Base-by-base conservation (phyloP, 2,329 filamentous ascomycete species). In the Cladosporium sp. region DNA sequence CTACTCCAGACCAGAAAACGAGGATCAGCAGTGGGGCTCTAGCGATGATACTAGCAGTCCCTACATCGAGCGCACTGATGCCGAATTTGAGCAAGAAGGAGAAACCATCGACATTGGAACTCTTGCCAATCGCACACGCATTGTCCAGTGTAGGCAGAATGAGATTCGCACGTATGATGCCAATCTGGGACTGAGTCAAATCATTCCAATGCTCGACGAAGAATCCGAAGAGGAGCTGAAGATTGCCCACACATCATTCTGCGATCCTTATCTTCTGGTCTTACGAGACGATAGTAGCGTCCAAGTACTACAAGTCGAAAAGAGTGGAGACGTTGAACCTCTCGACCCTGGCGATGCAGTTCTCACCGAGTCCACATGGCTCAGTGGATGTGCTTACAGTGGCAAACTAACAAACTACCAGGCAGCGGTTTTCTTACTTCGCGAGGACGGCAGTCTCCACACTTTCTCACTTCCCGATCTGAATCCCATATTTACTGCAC, bases 131-230 rank as follows among this genome's bases (percentile, higher is more conserved):
- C 86, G 89, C 61, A 89, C 84, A 70, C 85, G 91, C 60, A 87
- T 97, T 36, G 87, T 97, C 15, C 94, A 97, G 70, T 88, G 96
- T 2, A 80, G 96, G 55, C 89, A 88, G 64, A 90, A 87, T 1
- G 93, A 97, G 69, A 85, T 97, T 22, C 84, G 93, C 60, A 93
- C 88, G 61, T 99, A 97, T 67, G 92, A 97, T 72, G 88, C 88
- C 91, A 90, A 96, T 72, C 83, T 99, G 60, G 90, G 88, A 11
- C 82, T 99, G 55, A 87, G 88, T 47, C 93, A 97, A 69, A 97
- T 99, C 57, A 82, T 97, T 51, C 91, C 92, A 0, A 91, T 97
- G 83, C 84, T 90, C 62, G 94, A 97, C 67, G 94, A 96, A 67
- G 90, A 94, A 64, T 92, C 88, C 0, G 92, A 89, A 12, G 87